A percentile compares a stretch with the other conserved stretches of the same genome.
Conservation (phyloP, 768 basidiomycete species). For the Cystobasidiopsis lactophilus region DNA sequence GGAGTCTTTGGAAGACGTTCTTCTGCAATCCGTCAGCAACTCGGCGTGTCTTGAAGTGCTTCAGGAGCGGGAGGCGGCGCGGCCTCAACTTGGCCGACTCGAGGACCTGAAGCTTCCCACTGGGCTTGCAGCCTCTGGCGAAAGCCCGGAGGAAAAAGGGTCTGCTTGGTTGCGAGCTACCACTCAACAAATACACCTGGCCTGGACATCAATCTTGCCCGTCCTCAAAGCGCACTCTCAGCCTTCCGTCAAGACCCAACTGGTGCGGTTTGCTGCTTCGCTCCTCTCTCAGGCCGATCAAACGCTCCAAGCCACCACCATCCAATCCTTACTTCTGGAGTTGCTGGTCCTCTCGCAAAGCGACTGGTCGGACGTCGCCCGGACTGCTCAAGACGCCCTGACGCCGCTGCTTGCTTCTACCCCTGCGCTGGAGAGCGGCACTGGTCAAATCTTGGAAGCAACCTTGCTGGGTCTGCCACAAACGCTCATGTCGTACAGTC, state of each 20-base stretch:
- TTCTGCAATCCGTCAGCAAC: neutral
- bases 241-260: neutral
- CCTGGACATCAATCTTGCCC: conserved; percentile 32
- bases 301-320: neutral
- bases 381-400: conserved; percentile 32
- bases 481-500: conserved; percentile 34
- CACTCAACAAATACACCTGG: neutral
- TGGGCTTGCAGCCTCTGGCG: neutral
- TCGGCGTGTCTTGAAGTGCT: neutral
- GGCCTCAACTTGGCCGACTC: conserved; percentile 23
- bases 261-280: neutral
- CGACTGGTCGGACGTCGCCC: conserved; percentile 34
- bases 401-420: conserved; percentile 23
- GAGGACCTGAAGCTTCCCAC: conserved; percentile 35
- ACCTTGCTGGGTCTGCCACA: conserved; percentile 50
- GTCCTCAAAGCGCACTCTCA: conserved; percentile 22
- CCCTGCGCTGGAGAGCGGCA: conserved; percentile 26
- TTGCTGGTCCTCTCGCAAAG: conserved; percentile 52
- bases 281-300: neutral
- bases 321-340: conserved; percentile 36
- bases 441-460: conserved; percentile 43
- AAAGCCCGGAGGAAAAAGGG: no score
- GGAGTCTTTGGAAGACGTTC: neutral
- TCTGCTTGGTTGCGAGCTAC: neutral
- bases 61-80: neutral